These are phyloP conservation scores for Nicotiana otophora DNA, from an alignment of 257 asterid genomes.

Conservation along the genomic window DNA sequence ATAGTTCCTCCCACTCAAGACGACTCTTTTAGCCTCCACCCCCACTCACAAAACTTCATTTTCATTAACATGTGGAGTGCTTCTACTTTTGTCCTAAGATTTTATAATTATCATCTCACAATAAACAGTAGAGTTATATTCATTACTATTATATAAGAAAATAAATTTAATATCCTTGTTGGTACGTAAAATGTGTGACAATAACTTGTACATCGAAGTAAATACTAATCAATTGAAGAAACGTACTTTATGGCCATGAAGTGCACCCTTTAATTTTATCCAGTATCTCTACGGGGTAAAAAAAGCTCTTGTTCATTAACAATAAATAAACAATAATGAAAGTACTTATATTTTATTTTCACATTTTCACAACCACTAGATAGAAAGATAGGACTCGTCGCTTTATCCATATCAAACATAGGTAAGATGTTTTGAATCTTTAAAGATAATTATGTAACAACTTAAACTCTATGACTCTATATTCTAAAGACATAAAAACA, in stretches of 20 bases:
- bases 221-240: background rate
- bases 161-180: background rate
- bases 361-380: background rate
- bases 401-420: background rate
- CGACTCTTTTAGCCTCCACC: slow-evolving; percentile 15
- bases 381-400: background rate
- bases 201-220: background rate
- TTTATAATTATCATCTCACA: background rate
- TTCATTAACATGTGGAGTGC: slow-evolving; percentile 12
- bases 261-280: background rate
- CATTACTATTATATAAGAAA: background rate
- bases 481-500: background rate
- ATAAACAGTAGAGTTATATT: background rate
- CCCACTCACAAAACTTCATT: slow-evolving; percentile 31
- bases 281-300: background rate
- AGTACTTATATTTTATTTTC: background rate
- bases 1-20: slow-evolving; percentile 50
- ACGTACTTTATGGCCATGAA: background rate
- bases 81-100: background rate
- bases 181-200: background rate
- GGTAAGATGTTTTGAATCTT: background rate
- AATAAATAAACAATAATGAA: background rate
- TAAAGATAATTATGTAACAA: background rate
- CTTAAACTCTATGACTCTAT: background rate
- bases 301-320: background rate